Evolutionary conservation across 1,139 yeast species (phyloP).

Genomic region (Geotrichum histeridarum): DNA sequence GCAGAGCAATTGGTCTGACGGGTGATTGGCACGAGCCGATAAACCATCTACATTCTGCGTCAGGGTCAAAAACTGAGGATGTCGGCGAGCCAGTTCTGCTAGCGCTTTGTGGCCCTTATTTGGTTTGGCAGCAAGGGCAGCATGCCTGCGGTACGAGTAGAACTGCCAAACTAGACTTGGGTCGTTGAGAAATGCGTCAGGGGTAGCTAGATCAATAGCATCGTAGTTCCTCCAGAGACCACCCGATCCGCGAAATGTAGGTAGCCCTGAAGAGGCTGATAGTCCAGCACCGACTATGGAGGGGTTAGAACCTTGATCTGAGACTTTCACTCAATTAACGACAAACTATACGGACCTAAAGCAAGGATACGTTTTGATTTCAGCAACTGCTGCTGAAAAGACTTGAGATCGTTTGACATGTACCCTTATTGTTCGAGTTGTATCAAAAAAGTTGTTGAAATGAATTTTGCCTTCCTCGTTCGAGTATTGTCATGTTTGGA

Average conservation of each 20-base stretch:
- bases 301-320: not conserved
- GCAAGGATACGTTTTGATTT: conserved; percentile 59
- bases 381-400: conserved; percentile 55
- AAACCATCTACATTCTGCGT: conserved; percentile 84
- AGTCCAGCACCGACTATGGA: conserved; percentile 70
- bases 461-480: too few relatives aligned
- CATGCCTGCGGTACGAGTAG: conserved; percentile 62
- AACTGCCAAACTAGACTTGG: conserved; percentile 91
- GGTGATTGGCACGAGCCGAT: conserved; percentile 60
- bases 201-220: conserved; percentile 81
- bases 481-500: too few relatives aligned
- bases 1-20: conserved; percentile 48
- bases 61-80: conserved; percentile 49
- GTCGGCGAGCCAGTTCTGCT: conserved; percentile 48
- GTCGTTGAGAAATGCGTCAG: conserved; percentile 77
- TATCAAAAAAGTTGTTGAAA: too few relatives aligned
- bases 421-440: too few relatives aligned
- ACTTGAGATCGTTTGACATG: conserved; percentile 32
- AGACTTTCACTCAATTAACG: not conserved
- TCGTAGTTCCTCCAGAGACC: conserved; percentile 77
- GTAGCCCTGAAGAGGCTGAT: conserved; percentile 70
- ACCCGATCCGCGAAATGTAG: conserved; percentile 66
- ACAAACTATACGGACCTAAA: conserved; percentile 34
- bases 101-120: conserved; percentile 69
- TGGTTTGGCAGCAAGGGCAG: conserved; percentile 63